Evolutionary conservation across 371 early-diverging fungal genomes (phyloP).

Genomic region (Actinomortierella ambigua): DNA sequence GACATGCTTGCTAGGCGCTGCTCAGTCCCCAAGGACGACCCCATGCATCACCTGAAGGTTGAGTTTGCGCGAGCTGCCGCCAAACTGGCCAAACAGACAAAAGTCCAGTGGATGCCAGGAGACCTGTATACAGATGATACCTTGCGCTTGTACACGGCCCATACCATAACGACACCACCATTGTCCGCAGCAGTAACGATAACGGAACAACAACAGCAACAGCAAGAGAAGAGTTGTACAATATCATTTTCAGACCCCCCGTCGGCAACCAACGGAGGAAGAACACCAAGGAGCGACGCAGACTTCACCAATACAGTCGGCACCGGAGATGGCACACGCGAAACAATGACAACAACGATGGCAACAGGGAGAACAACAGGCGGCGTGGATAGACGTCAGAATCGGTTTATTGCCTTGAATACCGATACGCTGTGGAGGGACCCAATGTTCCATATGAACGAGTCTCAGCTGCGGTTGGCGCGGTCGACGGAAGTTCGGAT

Average conservation of each 20-base stretch:
- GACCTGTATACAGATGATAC: constrained; percentile 39
- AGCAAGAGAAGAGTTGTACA: constrained; percentile 3
- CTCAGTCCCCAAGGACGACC: constrained; percentile 35
- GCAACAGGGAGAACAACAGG: no score
- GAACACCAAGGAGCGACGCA: neutral
- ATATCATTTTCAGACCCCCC: neutral
- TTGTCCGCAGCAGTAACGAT: constrained; percentile 1
- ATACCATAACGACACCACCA: no score
- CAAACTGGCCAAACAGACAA: constrained; percentile 22
- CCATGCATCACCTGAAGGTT: constrained; percentile 39
- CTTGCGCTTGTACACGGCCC: constrained; percentile 6
- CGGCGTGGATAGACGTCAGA: no score
- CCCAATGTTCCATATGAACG: neutral
- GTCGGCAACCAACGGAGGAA: neutral
- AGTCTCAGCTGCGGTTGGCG: neutral
- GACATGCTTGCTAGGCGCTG: constrained; percentile 30
- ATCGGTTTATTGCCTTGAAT: constrained; percentile 26
- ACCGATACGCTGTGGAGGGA: constrained; percentile 23
- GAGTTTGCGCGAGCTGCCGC: constrained; percentile 31
- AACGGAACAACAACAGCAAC: neutral
- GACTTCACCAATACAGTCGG: neutral
- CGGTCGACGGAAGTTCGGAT: constrained; percentile 14
- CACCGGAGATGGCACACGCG: neutral
- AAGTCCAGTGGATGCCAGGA: constrained; percentile 30
- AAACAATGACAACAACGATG: no score